A percentile compares a stretch with the other conserved stretches of the same genome.
phyloP scores from a whole-genome alignment of 2,329 filamentous ascomycete genomes.

The Didymosphaeria variabile region DNA sequence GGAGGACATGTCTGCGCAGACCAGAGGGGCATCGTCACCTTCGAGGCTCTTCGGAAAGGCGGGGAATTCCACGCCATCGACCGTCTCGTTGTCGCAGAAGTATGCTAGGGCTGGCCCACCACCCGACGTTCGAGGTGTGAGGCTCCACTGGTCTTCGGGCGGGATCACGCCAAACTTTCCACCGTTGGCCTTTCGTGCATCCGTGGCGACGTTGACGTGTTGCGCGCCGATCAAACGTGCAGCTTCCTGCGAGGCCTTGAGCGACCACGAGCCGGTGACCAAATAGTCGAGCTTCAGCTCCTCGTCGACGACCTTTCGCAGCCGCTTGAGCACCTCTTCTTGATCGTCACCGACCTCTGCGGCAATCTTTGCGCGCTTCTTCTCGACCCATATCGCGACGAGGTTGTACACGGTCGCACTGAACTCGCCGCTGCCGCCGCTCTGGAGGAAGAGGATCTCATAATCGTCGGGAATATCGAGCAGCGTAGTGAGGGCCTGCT shows the following conservation, averaged over 20 bases:
- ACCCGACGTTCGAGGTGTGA: slow-evolving; percentile 67
- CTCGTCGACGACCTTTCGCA: slow-evolving; percentile 70
- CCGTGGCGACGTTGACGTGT: slow-evolving; percentile 80
- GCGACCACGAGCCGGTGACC: slow-evolving; percentile 88
- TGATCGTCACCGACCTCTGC: slow-evolving; percentile 65
- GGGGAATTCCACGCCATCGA: slow-evolving; percentile 92
- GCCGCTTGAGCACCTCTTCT: slow-evolving; percentile 65
- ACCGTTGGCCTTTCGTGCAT: slow-evolving; percentile 68
- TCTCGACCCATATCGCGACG: slow-evolving; percentile 81
- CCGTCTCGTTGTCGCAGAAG: slow-evolving; percentile 93
- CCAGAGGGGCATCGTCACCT: slow-evolving; percentile 71
- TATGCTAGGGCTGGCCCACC: slow-evolving; percentile 76
- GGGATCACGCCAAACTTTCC: slow-evolving; percentile 91
- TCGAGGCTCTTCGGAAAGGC: slow-evolving; percentile 72
- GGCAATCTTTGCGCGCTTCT: slow-evolving; percentile 68
- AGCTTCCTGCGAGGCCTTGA: slow-evolving; percentile 88
- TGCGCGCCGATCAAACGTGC: slow-evolving; percentile 78
- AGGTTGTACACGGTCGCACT: slow-evolving; percentile 85
- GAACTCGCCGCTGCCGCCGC: slow-evolving; percentile 86
- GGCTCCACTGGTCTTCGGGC: slow-evolving; percentile 76
- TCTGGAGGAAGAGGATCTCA: slow-evolving; percentile 88
- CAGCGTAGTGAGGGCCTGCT: slow-evolving; percentile 74
- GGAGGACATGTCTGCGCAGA: slow-evolving; percentile 92
- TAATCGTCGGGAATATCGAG: slow-evolving; percentile 88
- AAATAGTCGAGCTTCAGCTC: slow-evolving; percentile 88